Conservation (phyloP, 768 basidiomycete genomes). For the Exidia glandulosa region DNA sequence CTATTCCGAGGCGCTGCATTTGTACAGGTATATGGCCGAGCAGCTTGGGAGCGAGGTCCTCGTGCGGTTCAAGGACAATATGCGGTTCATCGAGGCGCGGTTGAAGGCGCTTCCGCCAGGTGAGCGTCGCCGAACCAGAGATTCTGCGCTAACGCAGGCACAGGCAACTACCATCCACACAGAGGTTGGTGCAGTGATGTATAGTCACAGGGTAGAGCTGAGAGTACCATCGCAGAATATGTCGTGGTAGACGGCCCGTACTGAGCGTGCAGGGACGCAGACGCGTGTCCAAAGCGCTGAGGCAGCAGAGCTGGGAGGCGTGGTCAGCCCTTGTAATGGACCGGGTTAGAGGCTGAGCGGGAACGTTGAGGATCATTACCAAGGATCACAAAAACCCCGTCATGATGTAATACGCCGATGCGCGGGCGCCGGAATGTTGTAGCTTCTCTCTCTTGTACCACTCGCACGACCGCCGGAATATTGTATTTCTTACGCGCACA, state of each 20-base stretch:
- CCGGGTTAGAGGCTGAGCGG: not conserved
- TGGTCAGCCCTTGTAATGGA: no score
- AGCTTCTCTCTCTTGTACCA: not conserved
- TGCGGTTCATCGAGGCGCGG: constrained; percentile 6
- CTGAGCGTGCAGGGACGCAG: not conserved
- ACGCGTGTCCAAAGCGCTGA: not conserved
- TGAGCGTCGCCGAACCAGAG: not conserved
- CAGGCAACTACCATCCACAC: not conserved
- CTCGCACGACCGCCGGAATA: not conserved
- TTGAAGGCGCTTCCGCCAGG: constrained; percentile 4
- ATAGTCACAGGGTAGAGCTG: not conserved
- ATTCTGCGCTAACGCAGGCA: not conserved
- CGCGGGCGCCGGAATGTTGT: not conserved
- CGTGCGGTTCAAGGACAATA: constrained; percentile 7
- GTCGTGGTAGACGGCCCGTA: not conserved
- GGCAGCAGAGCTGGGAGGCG: not conserved
- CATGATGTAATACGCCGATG: not conserved
- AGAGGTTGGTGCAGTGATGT: not conserved
- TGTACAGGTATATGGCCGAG: constrained; percentile 4
- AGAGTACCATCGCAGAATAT: not conserved
- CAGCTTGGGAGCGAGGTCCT: constrained; percentile 5
- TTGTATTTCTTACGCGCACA: not conserved
- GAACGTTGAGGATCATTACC: not conserved
- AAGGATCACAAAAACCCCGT: not conserved
- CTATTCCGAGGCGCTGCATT: constrained; percentile 5